Evolutionary conservation across 345 rosid species (phyloP), one percentile per base, ranked within the genome.

Genomic region (Viola odorata): DNA sequence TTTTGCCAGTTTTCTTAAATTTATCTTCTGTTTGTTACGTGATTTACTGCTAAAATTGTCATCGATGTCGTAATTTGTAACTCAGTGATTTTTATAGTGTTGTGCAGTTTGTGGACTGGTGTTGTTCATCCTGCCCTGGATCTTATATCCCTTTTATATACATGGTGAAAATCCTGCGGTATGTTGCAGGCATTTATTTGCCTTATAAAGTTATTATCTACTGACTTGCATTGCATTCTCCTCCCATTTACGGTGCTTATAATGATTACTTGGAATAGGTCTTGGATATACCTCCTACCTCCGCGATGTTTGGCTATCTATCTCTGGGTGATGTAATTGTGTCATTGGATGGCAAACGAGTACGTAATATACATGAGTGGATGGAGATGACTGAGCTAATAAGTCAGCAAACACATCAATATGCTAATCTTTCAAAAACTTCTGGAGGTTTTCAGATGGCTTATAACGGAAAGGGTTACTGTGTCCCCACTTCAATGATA

Each of bases 301-400:
- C 95, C 0, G 84, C 91, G 37, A 76, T 94, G 79, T 81, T 75
- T 36, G 87, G 89, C 50, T 83, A 84, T 67, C 73, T 94, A 74
- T 86, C 90, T 69, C 79, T 87, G 38, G 89, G 87, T 6, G 95
- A 94, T 86, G 73, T 74, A 15, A 82, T 94, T 12, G 64, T 83
- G 57, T 80, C 91, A 32, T 47, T 94, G 68, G 91, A 90, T 80
- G 99, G 91, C 39, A 71, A 79, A 38, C 67, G 41, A 14, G 68
- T 86, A 54, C 78, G 75, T 67, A 71, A 71, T 60, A 77, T 73
- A 23, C 82, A 69, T n/a, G 91, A 94, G 11, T 94, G 95, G 96
- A 64, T 75, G 47, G 84, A 77, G 71, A 58, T 77, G 65, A 63
- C 76, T 64, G 49, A 71, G 65, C 60, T 76, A 61, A 55, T 85